Percentiles rank a stretch among this genome's conserved stretches.
Evolutionary conservation across 352 stramenopile genomes (phyloP).

Genomic region (Stramenopiles sp.): DNA sequence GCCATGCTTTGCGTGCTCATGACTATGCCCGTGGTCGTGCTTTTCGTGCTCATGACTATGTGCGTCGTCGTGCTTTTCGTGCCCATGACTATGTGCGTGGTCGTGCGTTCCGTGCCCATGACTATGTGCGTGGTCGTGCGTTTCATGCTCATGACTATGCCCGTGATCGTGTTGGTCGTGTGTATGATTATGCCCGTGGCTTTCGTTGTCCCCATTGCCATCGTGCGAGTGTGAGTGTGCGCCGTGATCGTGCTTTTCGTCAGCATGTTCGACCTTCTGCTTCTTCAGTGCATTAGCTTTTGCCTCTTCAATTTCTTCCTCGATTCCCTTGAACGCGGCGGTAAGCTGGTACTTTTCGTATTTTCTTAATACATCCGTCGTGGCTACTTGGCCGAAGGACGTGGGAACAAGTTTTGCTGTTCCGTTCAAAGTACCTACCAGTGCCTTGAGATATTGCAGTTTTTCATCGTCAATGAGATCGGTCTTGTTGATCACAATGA

Average conservation of each 20-base stretch:
- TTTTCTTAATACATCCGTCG: slow-evolving; percentile 27
- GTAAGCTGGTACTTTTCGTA: slow-evolving; percentile 23
- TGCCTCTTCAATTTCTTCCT: too few species aligned
- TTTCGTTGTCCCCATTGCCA: too few species aligned
- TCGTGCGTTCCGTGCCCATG: slow-evolving; percentile 21
- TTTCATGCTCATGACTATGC: too few species aligned
- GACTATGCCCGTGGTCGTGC: slow-evolving; percentile 1
- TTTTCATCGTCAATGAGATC: slow-evolving; percentile 35
- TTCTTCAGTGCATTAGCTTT: slow-evolving; percentile 23
- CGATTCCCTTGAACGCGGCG: slow-evolving; percentile 26
- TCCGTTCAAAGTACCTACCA: slow-evolving; percentile 33
- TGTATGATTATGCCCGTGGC: slow-evolving; percentile 29
- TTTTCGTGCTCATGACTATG: slow-evolving; percentile 5
- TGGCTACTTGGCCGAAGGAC: slow-evolving; percentile 33
- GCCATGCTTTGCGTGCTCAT: neutral
- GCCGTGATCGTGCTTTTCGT: too few species aligned
- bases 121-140: slow-evolving; percentile 27
- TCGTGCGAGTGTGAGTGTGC: too few species aligned
- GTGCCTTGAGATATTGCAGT: slow-evolving; percentile 22
- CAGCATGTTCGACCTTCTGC: slow-evolving; percentile 13
- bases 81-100: slow-evolving; percentile 18
- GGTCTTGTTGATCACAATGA: slow-evolving; percentile 47
- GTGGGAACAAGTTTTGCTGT: slow-evolving; percentile 29
- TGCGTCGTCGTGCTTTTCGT: slow-evolving; percentile 14
- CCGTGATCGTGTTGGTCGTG: too few species aligned